Conservation (phyloP, 352 stramenopile genomes). For the Halophytophthora polymorphica region DNA sequence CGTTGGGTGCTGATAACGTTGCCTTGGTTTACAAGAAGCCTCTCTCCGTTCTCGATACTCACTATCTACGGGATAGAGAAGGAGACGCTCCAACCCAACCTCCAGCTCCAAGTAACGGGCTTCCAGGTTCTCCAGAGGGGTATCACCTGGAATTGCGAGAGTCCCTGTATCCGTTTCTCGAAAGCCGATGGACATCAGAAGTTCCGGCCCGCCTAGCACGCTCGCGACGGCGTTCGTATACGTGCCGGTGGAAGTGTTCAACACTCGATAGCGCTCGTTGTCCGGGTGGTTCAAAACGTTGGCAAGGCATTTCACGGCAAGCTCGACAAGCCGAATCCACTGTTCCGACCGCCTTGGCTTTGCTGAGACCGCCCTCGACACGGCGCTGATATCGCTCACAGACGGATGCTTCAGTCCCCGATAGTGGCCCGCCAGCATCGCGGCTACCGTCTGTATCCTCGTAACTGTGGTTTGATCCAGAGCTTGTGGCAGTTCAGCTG, state of each 20-base stretch:
- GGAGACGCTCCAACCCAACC: constrained; percentile 26
- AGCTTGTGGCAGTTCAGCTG: constrained; percentile 2
- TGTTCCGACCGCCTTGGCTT: constrained; percentile 6
- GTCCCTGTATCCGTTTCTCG: constrained; percentile 39
- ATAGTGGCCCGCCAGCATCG: constrained; percentile 45
- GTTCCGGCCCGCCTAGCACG: constrained; percentile 30
- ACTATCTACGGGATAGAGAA: background rate
- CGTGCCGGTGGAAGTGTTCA: constrained; percentile 49
- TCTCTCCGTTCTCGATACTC: background rate
- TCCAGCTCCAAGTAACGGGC: constrained; percentile 50
- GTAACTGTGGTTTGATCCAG: constrained; percentile 29
- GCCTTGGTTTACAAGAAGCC: background rate
- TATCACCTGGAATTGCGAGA: constrained; percentile 33
- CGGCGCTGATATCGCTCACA: constrained; percentile 52
- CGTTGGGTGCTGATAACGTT: background rate
- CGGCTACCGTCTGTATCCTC: constrained; percentile 34
- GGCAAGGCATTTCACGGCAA: constrained; percentile 41
- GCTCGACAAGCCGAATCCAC: constrained; percentile 41
- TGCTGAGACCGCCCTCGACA: constrained; percentile 36
- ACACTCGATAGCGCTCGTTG: constrained; percentile 40
- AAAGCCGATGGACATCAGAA: constrained; percentile 53
- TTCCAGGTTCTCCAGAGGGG: constrained; percentile 16
- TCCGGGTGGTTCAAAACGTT: constrained; percentile 54
- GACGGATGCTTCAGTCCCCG: constrained; percentile 30
- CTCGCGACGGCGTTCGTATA: constrained; percentile 38